Evolutionary conservation across 805 yeast species (phyloP).

Genomic region (Candida glaebosa): DNA sequence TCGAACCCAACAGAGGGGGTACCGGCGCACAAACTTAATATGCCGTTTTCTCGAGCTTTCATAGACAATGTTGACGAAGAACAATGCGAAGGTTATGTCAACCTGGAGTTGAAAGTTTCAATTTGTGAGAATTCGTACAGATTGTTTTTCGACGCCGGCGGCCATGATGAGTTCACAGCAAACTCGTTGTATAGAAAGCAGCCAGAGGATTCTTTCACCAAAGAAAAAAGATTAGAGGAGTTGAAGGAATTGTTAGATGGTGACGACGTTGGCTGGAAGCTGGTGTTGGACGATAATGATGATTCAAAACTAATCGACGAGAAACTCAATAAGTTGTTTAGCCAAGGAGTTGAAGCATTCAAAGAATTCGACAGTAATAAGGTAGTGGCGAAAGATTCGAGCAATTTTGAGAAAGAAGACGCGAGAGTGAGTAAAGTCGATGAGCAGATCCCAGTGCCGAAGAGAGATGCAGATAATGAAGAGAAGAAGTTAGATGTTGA

Average conservation of each 20-base stretch:
- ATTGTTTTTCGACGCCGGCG: slow-evolving; percentile 72
- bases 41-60: slow-evolving; percentile 71
- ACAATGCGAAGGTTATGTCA: slow-evolving; percentile 57
- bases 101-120: slow-evolving; percentile 72
- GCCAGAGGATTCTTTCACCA: slow-evolving; percentile 19
- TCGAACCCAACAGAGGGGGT: slow-evolving; percentile 98
- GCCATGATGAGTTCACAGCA: slow-evolving; percentile 77
- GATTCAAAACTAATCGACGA: slow-evolving; percentile 27
- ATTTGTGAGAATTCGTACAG: slow-evolving; percentile 76
- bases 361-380: slow-evolving; percentile 10
- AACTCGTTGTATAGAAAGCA: slow-evolving; percentile 46
- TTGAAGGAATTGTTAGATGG: slow-evolving; percentile 46
- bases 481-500: slow-evolving; percentile 16
- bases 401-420: slow-evolving; percentile 4
- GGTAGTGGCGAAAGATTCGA: slow-evolving; percentile 9
- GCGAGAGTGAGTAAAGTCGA: slow-evolving; percentile 5
- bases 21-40: slow-evolving; percentile 65
- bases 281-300: slow-evolving; percentile 38
- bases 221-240: slow-evolving; percentile 28
- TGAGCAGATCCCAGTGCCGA: slow-evolving; percentile 8
- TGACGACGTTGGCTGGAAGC: slow-evolving; percentile 52
- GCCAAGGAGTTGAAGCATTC: slow-evolving; percentile 37
- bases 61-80: slow-evolving; percentile 56
- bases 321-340: slow-evolving; percentile 30
- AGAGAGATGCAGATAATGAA: slow-evolving; percentile 12